phyloP scores from a whole-genome alignment of 345 rosid genomes.

The Abelmoschus esculentus region DNA sequence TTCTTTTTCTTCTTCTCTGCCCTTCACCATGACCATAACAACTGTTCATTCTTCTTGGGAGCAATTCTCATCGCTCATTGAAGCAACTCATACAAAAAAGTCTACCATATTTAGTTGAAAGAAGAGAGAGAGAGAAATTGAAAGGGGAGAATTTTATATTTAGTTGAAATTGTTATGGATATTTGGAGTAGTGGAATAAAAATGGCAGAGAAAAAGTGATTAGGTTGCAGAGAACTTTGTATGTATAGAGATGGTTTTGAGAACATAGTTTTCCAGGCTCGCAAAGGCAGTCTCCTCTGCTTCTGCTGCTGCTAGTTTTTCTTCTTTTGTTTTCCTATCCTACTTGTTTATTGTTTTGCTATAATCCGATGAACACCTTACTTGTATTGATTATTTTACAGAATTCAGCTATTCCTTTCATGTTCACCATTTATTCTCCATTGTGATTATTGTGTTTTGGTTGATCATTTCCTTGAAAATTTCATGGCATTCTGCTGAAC shows the following conservation, averaged over 20 bases:
- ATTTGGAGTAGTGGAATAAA: slow-evolving; percentile 39
- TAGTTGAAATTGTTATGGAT: slow-evolving; percentile 46
- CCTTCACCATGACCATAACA: slow-evolving; percentile 6
- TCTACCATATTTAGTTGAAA: slow-evolving; percentile 8
- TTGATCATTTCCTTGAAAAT: too few relatives aligned
- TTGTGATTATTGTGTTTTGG: too few relatives aligned
- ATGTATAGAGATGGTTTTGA: slow-evolving; percentile 54
- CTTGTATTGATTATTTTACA: slow-evolving; percentile 34
- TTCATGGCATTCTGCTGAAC: too few relatives aligned
- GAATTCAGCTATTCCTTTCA: slow-evolving; percentile 21
- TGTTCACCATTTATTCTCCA: neutral
- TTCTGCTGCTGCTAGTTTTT: slow-evolving; percentile 24
- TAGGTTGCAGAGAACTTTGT: slow-evolving; percentile 50
- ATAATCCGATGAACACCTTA: slow-evolving; percentile 30
- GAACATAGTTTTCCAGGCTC: slow-evolving; percentile 24
- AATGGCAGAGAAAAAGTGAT: slow-evolving; percentile 29
- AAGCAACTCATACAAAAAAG: slow-evolving; percentile 11
- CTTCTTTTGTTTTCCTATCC: slow-evolving; percentile 22
- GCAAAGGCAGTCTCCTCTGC: neutral
- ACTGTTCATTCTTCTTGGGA: slow-evolving; percentile 16
- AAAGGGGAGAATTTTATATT: slow-evolving; percentile 45
- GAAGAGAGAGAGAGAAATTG: neutral
- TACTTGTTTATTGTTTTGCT: slow-evolving; percentile 40
- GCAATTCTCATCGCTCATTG: slow-evolving; percentile 47
- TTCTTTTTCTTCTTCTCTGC: slow-evolving; percentile 23